A percentile compares a stretch with the other conserved stretches of the same genome.
Conservation (phyloP, 2,329 filamentous ascomycete species). For the Botrytis cinerea region DNA sequence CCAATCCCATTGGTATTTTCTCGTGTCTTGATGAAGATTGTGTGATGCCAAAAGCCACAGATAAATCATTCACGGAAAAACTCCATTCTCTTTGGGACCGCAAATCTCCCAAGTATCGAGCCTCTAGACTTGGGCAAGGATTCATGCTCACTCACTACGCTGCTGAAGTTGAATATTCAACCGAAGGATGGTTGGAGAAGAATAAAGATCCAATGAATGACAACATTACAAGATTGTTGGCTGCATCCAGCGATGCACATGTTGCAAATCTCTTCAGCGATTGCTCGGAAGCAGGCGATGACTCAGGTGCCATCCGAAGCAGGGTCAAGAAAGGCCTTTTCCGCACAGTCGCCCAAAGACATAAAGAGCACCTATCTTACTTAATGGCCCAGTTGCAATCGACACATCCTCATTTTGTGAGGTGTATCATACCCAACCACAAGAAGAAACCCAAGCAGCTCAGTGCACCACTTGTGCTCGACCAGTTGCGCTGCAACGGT, state of each 20-base stretch:
- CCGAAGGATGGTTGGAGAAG: constrained; percentile 94
- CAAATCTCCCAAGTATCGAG: constrained; percentile 89
- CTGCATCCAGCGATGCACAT: constrained; percentile 78
- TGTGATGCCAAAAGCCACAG: constrained; percentile 98
- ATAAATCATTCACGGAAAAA: constrained; percentile 96
- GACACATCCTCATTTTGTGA: constrained; percentile 96
- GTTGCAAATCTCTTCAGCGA: constrained; percentile 84
- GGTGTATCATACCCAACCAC: constrained; percentile 96
- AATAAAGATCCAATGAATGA: constrained; percentile 99
- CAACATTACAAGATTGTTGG: constrained; percentile 87
- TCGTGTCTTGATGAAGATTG: constrained; percentile 97
- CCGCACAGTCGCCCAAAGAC: constrained; percentile 91
- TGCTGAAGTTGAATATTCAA: constrained; percentile 95
- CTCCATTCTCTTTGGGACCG: constrained; percentile 96
- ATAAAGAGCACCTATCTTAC: constrained; percentile 98
- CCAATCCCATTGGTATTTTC: constrained; percentile 98
- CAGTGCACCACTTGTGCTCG: constrained; percentile 86
- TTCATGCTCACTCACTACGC: constrained; percentile 98
- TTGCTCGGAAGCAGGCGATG: constrained; percentile 81
- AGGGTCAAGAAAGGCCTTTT: constrained; percentile 97
- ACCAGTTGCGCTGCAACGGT: constrained; percentile 98
- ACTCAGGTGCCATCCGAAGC: constrained; percentile 65
- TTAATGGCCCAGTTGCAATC: constrained; percentile 93
- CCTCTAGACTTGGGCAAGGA: constrained; percentile 83
- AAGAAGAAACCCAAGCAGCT: constrained; percentile 96